phyloP scores from a whole-genome alignment of 352 stramenopile genomes.

The Globisporangium middletonii region DNA sequence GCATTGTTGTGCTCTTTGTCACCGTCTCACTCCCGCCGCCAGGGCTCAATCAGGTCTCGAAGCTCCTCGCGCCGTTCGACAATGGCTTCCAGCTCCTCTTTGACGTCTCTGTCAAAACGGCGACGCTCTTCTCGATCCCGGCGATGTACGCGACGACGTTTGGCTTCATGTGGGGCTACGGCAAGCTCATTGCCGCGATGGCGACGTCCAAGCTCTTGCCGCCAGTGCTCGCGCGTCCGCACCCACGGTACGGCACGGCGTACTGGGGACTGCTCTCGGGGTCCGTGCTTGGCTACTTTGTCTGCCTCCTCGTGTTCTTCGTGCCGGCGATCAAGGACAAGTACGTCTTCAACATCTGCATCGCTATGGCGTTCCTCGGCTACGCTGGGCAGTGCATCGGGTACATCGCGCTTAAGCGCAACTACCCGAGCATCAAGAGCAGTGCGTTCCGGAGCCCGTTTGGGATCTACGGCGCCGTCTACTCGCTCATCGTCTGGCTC shows the following conservation, averaged over 20 bases:
- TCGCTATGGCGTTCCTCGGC: constrained; percentile 20
- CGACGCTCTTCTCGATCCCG: constrained; percentile 29
- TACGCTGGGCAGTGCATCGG: constrained; percentile 27
- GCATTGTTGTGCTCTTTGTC: constrained; percentile 19
- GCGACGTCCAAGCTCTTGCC: constrained; percentile 27
- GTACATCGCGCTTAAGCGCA: constrained; percentile 25
- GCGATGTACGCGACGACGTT: constrained; percentile 28
- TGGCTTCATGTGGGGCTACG: constrained; percentile 31
- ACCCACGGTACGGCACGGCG: constrained; percentile 16
- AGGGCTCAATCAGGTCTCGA: constrained; percentile 17
- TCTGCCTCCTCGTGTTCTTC: constrained; percentile 22
- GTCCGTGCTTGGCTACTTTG: constrained; percentile 17
- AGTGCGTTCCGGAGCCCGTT: constrained; percentile 28
- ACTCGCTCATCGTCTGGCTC: constrained; percentile 22
- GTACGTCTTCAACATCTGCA: constrained; percentile 31
- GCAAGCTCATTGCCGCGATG: constrained; percentile 29
- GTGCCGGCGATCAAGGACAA: constrained; percentile 9
- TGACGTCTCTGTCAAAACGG: constrained; percentile 14
- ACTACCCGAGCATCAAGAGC: constrained; percentile 23
- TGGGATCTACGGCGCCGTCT: constrained; percentile 21
- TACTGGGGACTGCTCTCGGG: constrained; percentile 15
- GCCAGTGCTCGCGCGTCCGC: constrained; percentile 4
- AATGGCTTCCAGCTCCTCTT: constrained; percentile 26
- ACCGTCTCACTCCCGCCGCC: constrained; percentile 17
- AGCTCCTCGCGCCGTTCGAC: constrained; percentile 23